phyloP scores from a whole-genome alignment of 2,329 filamentous ascomycete genomes.

The Exophiala mesophila region DNA sequence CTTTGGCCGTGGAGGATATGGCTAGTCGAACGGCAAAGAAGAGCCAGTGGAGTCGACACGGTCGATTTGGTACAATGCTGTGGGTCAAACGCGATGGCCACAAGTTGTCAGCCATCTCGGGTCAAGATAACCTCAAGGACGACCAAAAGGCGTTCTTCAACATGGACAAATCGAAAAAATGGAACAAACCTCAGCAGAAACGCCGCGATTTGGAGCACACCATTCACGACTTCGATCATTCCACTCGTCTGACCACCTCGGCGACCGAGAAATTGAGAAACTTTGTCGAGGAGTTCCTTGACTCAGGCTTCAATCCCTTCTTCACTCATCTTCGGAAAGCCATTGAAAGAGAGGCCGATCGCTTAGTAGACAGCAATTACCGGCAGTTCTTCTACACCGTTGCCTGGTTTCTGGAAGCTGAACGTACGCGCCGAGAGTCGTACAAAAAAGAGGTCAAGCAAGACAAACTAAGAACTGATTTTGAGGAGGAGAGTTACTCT shows the following conservation, averaged over 20 bases:
- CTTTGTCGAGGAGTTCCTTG: conserved; percentile 90
- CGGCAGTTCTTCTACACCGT: conserved; percentile 89
- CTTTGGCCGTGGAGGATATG: conserved; percentile 78
- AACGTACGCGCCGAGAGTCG: conserved; percentile 63
- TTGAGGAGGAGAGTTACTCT: conserved; percentile 70
- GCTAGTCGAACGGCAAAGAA: conserved; percentile 73
- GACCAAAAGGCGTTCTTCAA: conserved; percentile 70
- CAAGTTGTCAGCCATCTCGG: conserved; percentile 79
- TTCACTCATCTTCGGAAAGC: conserved; percentile 82
- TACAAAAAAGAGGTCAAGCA: conserved; percentile 52
- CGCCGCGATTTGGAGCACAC: conserved; percentile 57
- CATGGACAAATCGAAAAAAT: conserved; percentile 87
- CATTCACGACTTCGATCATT: conserved; percentile 69
- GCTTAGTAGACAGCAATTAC: conserved; percentile 70
- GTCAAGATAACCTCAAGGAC: conserved; percentile 76
- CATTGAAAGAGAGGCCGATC: conserved; percentile 81
- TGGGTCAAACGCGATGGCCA: conserved; percentile 87
- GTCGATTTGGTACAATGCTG: conserved; percentile 93
- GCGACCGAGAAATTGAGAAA: conserved; percentile 71
- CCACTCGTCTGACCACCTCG: conserved; percentile 62
- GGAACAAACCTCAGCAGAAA: conserved; percentile 69
- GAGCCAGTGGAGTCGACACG: conserved; percentile 79
- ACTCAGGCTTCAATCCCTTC: conserved; percentile 89
- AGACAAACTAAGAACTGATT: conserved; percentile 44
- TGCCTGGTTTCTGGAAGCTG: conserved; percentile 87